Conservation (phyloP, 2,329 filamentous ascomycete genomes). For the Aureobasidium lini region DNA sequence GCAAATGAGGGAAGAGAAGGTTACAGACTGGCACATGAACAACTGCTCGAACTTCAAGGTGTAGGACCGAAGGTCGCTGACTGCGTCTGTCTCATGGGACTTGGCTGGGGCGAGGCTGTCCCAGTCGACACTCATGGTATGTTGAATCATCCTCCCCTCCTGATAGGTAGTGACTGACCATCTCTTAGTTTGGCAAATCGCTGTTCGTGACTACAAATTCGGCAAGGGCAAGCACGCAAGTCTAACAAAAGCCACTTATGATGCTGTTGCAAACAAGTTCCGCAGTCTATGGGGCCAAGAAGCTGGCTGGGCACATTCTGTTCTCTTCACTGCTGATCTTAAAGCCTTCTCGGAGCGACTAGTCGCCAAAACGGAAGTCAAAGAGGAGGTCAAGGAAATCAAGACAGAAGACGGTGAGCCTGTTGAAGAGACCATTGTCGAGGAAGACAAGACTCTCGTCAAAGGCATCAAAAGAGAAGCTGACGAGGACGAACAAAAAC, state of each 20-base stretch:
- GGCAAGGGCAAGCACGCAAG: conserved; percentile 75
- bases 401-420: conserved; percentile 27
- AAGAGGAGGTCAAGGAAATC: conserved; percentile 34
- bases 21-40: conserved; percentile 73
- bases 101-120: conserved; percentile 92
- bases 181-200: conserved; percentile 87
- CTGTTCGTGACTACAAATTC: conserved; percentile 90
- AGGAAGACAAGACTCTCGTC: conserved; percentile 26
- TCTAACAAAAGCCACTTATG: conserved; percentile 80
- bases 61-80: conserved; percentile 97
- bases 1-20: conserved; percentile 49
- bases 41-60: conserved; percentile 70
- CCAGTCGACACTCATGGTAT: conserved; percentile 85
- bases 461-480: conserved; percentile 36
- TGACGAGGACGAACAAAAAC: conserved; percentile 32
- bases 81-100: conserved; percentile 91
- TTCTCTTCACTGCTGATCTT: conserved; percentile 89
- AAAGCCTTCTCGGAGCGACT: conserved; percentile 69
- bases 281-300: conserved; percentile 83
- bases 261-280: conserved; percentile 85
- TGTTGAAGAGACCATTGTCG: conserved; percentile 24
- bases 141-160: conserved; percentile 12
- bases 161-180: neutral
- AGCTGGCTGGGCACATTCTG: conserved; percentile 95
- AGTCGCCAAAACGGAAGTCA: conserved; percentile 42